phyloP scores from a whole-genome alignment of 768 basidiomycete species.

The Lactifluus subvellereus region DNA sequence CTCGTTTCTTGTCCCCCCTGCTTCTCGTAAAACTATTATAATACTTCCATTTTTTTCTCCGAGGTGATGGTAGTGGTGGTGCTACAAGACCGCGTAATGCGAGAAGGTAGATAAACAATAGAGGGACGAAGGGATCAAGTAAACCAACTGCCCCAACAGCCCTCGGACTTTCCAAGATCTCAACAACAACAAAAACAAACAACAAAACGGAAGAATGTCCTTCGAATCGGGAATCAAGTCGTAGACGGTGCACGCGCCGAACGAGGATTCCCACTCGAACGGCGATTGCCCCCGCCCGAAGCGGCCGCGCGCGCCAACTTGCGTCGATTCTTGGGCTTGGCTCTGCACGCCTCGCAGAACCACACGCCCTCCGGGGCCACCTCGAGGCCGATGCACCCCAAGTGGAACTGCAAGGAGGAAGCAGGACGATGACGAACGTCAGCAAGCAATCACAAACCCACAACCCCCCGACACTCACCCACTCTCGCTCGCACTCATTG shows the following conservation, averaged over 20 bases:
- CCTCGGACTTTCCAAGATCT: neutral
- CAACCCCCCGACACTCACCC: conserved; percentile 55
- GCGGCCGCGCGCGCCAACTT: conserved; percentile 36
- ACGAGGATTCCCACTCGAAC: conserved; percentile 20
- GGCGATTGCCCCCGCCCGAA: conserved; percentile 42
- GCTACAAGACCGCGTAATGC: neutral
- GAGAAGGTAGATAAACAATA: neutral
- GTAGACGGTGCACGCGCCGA: conserved; percentile 22
- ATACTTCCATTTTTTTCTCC: neutral
- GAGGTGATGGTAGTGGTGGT: neutral
- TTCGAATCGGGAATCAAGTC: neutral
- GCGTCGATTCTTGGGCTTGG: conserved; percentile 47
- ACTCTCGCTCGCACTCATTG: conserved; percentile 73
- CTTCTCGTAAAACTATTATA: neutral
- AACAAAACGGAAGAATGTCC: neutral
- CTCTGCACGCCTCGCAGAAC: conserved; percentile 67
- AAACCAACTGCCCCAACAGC: neutral
- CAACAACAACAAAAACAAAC: neutral
- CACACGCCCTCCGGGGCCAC: conserved; percentile 65
- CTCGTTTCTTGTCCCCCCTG: neutral
- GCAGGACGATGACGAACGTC: neutral
- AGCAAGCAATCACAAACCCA: neutral
- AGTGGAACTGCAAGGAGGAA: conserved; percentile 56
- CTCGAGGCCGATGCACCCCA: conserved; percentile 64
- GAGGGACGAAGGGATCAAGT: neutral